Evolutionary conservation across 495 filamentous ascomycete genomes (phyloP), one percentile per base, ranked within the genome.

Genomic region (Podospora tetraspora): DNA sequence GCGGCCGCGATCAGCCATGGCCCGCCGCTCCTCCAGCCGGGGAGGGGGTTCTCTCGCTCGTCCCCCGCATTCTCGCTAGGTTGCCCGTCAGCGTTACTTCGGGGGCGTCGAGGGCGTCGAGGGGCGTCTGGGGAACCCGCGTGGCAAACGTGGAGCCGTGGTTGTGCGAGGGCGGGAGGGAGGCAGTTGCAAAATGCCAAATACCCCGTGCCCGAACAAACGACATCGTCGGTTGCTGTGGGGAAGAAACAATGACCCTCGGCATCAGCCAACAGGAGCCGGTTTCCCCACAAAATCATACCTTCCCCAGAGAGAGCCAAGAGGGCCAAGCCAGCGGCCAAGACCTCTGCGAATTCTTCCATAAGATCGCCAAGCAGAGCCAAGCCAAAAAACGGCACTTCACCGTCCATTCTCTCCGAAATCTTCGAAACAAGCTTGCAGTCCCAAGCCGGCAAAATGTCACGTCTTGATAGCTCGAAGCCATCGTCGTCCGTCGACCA

Each of bases 391-490:
- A 56, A 29, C 63, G 63, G 63, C 57, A 65, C 57, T 65, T 65
- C 57, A n/a, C 57, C 63, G 52, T 56, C 63, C 52, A 29, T 59
- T 29, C 43, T 52, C 43, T 52, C 43, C 43, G 43, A 52, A 52
- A 52, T 57, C 56, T 59, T 19, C 63, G 63, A 23, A 58, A 29
- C n/a, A 19, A 65, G 23, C 22, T 29, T 24, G 63, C 63, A 65
- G 43, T n/a, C 52, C 27, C 27, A 64, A 68, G 62, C 67, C 30
- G 67, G 62, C 27, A 68, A 67, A 68, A 68, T 68, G 62, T 52
- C 62, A 34, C 56, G 43, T 8, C 43, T 52, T 52, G 43, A 52
- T 52, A n/a, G 43, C 43, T 52, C 43, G 43, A 52, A 52, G 43
- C 19, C 43, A 52, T 52, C 19, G 43, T n/a, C 43, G 43, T n/a